Evolutionary conservation across 257 asterid species (phyloP).

Genomic region (Fraxinus americana): DNA sequence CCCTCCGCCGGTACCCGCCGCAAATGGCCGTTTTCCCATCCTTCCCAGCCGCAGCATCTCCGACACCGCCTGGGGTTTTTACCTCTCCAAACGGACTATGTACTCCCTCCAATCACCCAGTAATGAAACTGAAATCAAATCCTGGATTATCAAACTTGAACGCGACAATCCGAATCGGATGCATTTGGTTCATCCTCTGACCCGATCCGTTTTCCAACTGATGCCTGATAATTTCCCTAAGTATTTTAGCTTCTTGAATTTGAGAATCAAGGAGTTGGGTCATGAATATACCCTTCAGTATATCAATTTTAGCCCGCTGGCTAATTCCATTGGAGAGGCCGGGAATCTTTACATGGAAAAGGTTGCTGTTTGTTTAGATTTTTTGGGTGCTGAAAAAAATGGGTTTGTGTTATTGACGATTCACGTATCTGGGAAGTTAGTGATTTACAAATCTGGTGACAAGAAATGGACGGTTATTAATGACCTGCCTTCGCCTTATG

Average conservation of each 20-base stretch:
- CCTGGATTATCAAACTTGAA: constrained; percentile 77
- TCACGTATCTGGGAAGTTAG: constrained; percentile 73
- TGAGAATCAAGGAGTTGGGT: constrained; percentile 59
- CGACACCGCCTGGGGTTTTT: constrained; percentile 73
- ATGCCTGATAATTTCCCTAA: constrained; percentile 63
- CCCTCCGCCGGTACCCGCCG: constrained; percentile 36
- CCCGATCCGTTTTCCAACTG: constrained; percentile 47
- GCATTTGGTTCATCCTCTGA: constrained; percentile 66
- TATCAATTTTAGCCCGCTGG: constrained; percentile 65
- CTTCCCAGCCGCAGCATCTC: constrained; percentile 77
- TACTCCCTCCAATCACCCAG: constrained; percentile 47
- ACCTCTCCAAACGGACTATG: constrained; percentile 63
- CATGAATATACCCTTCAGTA: constrained; percentile 73
- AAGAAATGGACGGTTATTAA: constrained; percentile 65
- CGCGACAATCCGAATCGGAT: constrained; percentile 48
- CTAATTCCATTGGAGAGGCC: constrained; percentile 70
- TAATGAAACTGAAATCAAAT: constrained; percentile 4
- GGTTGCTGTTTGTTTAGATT: constrained; percentile 53
- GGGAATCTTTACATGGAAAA: constrained; percentile 83
- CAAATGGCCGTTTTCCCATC: constrained; percentile 59
- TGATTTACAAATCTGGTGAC: constrained; percentile 69
- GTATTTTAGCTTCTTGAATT: constrained; percentile 37
- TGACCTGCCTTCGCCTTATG: constrained; percentile 62
- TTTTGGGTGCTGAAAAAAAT: constrained; percentile 10
- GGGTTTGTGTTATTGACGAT: constrained; percentile 66